These are phyloP conservation scores for Pyrenochaeta sp. DNA, from an alignment of 2,329 filamentous ascomycete genomes.

Conservation along the genomic window DNA sequence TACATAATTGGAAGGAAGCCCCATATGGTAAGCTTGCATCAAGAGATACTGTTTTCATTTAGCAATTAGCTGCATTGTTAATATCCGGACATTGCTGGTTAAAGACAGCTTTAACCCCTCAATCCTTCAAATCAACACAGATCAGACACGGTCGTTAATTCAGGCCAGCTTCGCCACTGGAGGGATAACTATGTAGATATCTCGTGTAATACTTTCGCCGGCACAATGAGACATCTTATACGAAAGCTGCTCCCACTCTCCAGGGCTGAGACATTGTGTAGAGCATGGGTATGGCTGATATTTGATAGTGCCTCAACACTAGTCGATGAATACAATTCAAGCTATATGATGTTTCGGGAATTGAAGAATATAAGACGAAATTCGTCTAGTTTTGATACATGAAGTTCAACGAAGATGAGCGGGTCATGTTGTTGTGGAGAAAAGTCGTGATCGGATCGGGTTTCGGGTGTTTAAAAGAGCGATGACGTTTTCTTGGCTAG, in stretches of 20 bases:
- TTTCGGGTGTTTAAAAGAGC: constrained; percentile 8
- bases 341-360: too few species aligned
- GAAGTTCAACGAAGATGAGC: not conserved
- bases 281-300: too few species aligned
- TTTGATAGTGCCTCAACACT: too few species aligned
- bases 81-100: not conserved
- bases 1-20: not conserved
- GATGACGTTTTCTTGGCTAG: constrained; percentile 42
- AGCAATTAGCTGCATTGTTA: not conserved
- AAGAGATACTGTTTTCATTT: not conserved
- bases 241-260: not conserved
- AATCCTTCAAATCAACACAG: not conserved
- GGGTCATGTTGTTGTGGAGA: not conserved
- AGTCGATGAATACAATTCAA: too few species aligned
- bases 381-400: not conserved
- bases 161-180: not conserved
- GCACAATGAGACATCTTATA: too few species aligned
- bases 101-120: not conserved
- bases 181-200: too few species aligned
- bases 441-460: not conserved
- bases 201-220: too few species aligned
- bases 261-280: not conserved
- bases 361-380: too few species aligned
- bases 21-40: not conserved
- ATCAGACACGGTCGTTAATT: not conserved